These are phyloP conservation scores for Cerrena zonata DNA, from an alignment of 1,284 basidiomycete genomes.

Conservation along the genomic window DNA sequence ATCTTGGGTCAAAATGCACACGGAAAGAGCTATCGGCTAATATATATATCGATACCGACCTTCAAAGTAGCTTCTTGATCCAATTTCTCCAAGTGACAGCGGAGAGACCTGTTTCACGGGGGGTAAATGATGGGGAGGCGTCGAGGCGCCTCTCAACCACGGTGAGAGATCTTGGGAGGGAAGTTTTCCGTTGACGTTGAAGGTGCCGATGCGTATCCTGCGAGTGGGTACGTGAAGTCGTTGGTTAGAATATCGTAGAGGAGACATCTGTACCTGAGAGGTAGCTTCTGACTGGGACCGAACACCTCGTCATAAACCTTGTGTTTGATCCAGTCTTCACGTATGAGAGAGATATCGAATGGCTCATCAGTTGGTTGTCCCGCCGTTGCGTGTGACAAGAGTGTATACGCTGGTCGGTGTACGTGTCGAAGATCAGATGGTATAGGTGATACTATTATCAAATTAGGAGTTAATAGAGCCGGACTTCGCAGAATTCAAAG, in stretches of 20 bases:
- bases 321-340: slow-evolving; percentile 56
- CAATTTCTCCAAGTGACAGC: slow-evolving; percentile 21
- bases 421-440: slow-evolving; percentile 50
- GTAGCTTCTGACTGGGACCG: background rate
- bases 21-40: background rate
- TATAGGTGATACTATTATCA: slow-evolving; percentile 27
- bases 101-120: slow-evolving; percentile 36
- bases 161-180: slow-evolving; percentile 62
- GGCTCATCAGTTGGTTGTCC: slow-evolving; percentile 57
- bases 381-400: slow-evolving; percentile 54
- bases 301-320: slow-evolving; percentile 12
- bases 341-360: slow-evolving; percentile 49
- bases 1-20: too few species aligned
- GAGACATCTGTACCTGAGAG: too few species aligned
- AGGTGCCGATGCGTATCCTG: slow-evolving; percentile 66
- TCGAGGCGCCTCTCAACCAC: slow-evolving; percentile 36
- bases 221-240: slow-evolving; percentile 21
- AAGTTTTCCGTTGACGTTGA: slow-evolving; percentile 72
- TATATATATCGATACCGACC: background rate
- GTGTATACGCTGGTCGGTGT: slow-evolving; percentile 39
- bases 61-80: background rate
- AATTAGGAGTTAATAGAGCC: background rate
- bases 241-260: too few species aligned
- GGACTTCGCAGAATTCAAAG: background rate
- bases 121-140: slow-evolving; percentile 26